phyloP scores from a whole-genome alignment of 2,329 filamentous ascomycete genomes.

The Penicillium sp. region DNA sequence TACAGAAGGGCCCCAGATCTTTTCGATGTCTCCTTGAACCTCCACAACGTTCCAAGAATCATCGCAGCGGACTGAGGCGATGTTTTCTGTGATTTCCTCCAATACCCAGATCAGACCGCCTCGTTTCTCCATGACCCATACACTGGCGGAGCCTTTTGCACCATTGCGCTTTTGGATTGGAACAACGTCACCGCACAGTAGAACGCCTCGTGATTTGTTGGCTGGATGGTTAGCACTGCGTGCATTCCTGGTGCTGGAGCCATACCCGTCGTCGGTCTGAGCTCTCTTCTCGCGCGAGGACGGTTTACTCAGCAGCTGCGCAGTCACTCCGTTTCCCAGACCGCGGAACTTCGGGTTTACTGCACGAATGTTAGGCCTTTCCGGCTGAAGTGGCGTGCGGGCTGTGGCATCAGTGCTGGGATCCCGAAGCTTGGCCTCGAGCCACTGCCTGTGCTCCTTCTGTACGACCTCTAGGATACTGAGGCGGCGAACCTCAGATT shows the following conservation, averaged over 20 bases:
- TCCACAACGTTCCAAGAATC: constrained; percentile 71
- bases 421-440: constrained; percentile 76
- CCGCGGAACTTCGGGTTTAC: constrained; percentile 48
- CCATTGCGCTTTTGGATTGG: constrained; percentile 96
- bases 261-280: constrained; percentile 59
- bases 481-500: constrained; percentile 87
- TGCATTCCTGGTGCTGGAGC: constrained; percentile 48
- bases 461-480: constrained; percentile 94
- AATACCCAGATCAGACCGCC: constrained; percentile 95
- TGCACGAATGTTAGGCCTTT: constrained; percentile 37
- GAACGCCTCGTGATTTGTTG: constrained; percentile 78
- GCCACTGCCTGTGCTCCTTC: constrained; percentile 81
- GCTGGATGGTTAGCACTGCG: constrained; percentile 64
- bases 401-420: constrained; percentile 53
- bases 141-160: constrained; percentile 81
- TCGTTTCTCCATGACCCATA: constrained; percentile 98
- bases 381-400: constrained; percentile 33
- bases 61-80: constrained; percentile 72
- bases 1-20: constrained; percentile 78
- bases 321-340: constrained; percentile 81
- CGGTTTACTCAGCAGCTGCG: constrained; percentile 81
- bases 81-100: constrained; percentile 95
- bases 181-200: constrained; percentile 96
- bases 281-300: constrained; percentile 55
- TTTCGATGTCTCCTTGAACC: constrained; percentile 70